Evolutionary conservation across 306 rosid genomes (phyloP).

Genomic region (Trichosanthes cucumerina): DNA sequence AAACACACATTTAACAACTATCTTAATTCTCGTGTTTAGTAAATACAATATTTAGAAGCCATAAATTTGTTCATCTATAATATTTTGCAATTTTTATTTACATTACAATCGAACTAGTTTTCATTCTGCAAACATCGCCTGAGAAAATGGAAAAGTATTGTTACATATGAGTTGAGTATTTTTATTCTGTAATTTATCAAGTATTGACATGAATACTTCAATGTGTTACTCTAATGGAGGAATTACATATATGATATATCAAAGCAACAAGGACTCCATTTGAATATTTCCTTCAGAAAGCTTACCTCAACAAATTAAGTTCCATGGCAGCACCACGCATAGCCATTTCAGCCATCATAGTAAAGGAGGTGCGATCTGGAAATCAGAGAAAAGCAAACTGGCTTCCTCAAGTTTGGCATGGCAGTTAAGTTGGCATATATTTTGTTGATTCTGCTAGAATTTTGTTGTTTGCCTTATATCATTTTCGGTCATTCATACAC

Average conservation of each 20-base stretch:
- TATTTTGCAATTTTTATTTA: neutral
- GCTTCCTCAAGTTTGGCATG: neutral
- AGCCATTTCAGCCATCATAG: neutral
- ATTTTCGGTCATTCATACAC: neutral
- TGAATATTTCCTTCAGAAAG: neutral
- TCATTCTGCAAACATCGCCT: neutral
- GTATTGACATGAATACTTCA: neutral
- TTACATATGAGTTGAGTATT: neutral
- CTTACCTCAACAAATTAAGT: constrained; percentile 1
- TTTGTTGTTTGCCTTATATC: neutral
- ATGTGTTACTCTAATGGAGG: neutral
- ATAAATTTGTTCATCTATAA: too few species aligned
- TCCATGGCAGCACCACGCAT: neutral
- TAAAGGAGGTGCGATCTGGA: neutral
- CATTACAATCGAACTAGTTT: neutral
- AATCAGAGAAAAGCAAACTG: neutral
- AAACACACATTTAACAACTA: too few species aligned
- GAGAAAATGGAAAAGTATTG: neutral
- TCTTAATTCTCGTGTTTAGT: too few species aligned
- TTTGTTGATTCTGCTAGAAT: neutral
- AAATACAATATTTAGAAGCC: too few species aligned
- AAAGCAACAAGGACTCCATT: neutral
- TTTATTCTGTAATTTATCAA: constrained; percentile 4
- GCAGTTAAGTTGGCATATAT: neutral
- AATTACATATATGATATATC: neutral